Percentiles rank a stretch among this genome's conserved stretches.
These are phyloP conservation scores for Clathrus columnatus DNA, from an alignment of 768 basidiomycete species.

Conservation along the genomic window DNA sequence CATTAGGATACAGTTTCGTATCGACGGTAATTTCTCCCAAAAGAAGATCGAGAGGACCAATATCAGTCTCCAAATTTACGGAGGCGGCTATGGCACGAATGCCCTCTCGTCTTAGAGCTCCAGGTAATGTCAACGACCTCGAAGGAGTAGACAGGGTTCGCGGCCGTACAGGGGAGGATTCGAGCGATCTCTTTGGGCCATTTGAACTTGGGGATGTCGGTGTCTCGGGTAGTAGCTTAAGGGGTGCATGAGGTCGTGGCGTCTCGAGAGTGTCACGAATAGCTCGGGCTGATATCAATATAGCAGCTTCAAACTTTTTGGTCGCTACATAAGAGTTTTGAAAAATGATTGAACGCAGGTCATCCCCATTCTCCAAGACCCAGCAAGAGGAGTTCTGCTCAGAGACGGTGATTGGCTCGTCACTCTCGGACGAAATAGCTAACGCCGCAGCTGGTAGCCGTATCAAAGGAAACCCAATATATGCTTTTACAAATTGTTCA, in stretches of 20 bases:
- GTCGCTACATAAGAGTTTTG: slow-evolving; percentile 1
- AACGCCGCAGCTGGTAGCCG: slow-evolving; percentile 61
- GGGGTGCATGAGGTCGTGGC: neutral
- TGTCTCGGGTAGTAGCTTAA: neutral
- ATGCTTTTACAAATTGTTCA: slow-evolving; percentile 62
- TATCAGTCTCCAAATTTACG: slow-evolving; percentile 55
- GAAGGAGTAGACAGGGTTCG: slow-evolving; percentile 12
- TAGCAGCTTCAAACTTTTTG: slow-evolving; percentile 8
- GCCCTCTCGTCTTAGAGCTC: neutral
- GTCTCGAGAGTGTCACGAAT: neutral
- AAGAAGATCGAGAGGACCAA: slow-evolving; percentile 30
- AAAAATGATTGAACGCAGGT: slow-evolving; percentile 9
- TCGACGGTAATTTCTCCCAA: slow-evolving; percentile 76
- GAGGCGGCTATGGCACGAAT: slow-evolving; percentile 13
- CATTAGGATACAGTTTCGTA: slow-evolving; percentile 68
- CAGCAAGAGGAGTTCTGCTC: slow-evolving; percentile 6
- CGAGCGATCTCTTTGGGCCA: slow-evolving; percentile 12
- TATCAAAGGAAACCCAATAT: slow-evolving; percentile 56
- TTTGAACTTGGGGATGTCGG: slow-evolving; percentile 8
- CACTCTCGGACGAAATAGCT: slow-evolving; percentile 7
- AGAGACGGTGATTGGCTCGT: slow-evolving; percentile 1
- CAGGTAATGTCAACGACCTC: neutral
- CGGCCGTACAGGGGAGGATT: slow-evolving; percentile 9
- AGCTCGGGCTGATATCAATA: slow-evolving; percentile 19
- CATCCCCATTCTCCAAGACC: slow-evolving; percentile 11